Evolutionary conservation across 2,329 filamentous ascomycete species (phyloP), one percentile per base, ranked within the genome.

Genomic region (Cladophialophora immunda): DNA sequence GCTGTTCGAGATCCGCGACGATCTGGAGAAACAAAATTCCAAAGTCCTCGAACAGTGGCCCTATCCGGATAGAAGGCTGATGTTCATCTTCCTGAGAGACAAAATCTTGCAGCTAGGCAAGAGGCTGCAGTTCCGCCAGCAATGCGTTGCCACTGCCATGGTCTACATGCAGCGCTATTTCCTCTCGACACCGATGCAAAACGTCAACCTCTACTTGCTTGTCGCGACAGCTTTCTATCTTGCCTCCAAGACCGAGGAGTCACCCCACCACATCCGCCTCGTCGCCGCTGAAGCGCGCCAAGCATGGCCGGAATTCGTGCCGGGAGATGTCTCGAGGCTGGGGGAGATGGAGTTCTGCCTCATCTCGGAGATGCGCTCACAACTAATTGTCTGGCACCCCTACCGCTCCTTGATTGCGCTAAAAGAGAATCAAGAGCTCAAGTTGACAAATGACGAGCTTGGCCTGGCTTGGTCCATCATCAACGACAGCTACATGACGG

Each of bases 231-330:
- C 94, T 4, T 86, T 98, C 68, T 99, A 99, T 78, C 84, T 99
- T 38, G 94, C 95, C 22, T 97, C 93, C 82, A 99, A 99, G 81
- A 97, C 97, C 88, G 95, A 99, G 78, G 95, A 99, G 79, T 94
- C 90, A 58, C 95, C 95, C 2, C 94, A 98, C 78, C 95, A 99
- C 78, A 98, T 99, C 74, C 88, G 95, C 32, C 87, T 97, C 70
- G 90, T 99, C 66, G 90, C 95, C 11, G 90, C 89, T 55, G 95
- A 99, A 78, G 93, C 94, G 3, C 89, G 93, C 36, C 87, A 90
- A 65, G 85, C 96, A 67, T 97, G 93, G 92, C 90, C 92, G 84
- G 92, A 94, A 70, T 87, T 91, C 66, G 87, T 92, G 72, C 84
- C 87, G 47, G 87, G 89, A 65, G 93, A 97, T 78, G 91, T 92